A percentile compares a stretch with the other conserved stretches of the same genome.
These are phyloP conservation scores for Scheffersomyces quercinus DNA, from an alignment of 1,139 yeast species.

Conservation along the genomic window DNA sequence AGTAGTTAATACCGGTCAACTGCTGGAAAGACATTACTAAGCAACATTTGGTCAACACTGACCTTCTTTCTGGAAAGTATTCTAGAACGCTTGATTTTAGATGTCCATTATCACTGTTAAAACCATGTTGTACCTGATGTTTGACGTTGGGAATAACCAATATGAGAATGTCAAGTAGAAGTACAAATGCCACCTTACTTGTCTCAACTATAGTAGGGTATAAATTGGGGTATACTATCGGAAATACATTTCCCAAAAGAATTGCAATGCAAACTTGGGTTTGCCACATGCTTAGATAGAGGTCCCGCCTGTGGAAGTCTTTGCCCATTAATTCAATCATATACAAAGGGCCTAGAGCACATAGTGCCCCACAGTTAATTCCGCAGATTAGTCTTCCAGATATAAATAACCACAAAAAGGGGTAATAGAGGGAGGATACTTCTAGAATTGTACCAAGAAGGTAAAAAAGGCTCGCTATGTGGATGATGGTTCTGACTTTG, in stretches of 20 bases:
- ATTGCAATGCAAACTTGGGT: constrained; percentile 23
- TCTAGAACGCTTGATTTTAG: too few relatives aligned
- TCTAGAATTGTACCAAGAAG: constrained; percentile 18
- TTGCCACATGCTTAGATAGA: constrained; percentile 26
- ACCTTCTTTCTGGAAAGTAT: too few relatives aligned
- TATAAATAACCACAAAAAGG: constrained; percentile 13
- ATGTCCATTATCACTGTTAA: too few relatives aligned
- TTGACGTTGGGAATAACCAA: constrained; percentile 12
- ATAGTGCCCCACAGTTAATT: constrained; percentile 24
- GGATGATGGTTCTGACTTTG: constrained; percentile 9
- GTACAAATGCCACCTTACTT: constrained; percentile 9
- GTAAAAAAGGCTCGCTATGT: constrained; percentile 11
- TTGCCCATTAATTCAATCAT: constrained; percentile 21
- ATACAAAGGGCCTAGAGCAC: constrained; percentile 29
- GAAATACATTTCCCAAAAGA: constrained; percentile 18
- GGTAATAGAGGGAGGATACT: constrained; percentile 5
- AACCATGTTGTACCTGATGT: not conserved
- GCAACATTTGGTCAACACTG: constrained; percentile 13
- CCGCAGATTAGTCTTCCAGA: constrained; percentile 28
- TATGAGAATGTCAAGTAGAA: constrained; percentile 6
- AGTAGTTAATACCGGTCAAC: constrained; percentile 35
- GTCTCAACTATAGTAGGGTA: constrained; percentile 6
- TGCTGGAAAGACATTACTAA: constrained; percentile 32
- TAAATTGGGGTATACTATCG: not conserved
- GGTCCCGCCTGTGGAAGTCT: constrained; percentile 13